phyloP scores from a whole-genome alignment of 169 alveolate species.

The Plasmodium gonderi region DNA sequence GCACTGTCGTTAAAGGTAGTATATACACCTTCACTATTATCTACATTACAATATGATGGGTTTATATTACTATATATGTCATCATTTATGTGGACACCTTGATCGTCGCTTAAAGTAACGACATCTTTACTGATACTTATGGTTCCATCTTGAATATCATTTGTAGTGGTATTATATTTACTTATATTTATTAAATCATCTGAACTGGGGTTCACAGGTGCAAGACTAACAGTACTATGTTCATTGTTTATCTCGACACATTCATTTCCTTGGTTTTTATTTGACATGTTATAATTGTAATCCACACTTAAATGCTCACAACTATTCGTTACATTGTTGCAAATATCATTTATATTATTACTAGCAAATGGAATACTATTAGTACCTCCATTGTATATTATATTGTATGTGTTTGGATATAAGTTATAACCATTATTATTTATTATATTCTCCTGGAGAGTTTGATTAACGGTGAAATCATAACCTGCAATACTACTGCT shows the following conservation, averaged over 20 bases:
- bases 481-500: not conserved
- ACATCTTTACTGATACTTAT: not conserved
- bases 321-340: not conserved
- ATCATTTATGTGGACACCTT: not conserved
- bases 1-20: not conserved
- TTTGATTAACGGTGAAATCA: not conserved
- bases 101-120: not conserved
- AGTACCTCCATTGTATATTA: not conserved
- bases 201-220: not conserved
- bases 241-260: not conserved
- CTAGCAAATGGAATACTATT: not conserved
- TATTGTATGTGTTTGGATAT: not conserved
- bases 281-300: not conserved
- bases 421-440: not conserved
- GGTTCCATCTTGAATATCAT: not conserved
- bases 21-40: not conserved
- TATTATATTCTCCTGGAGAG: not conserved
- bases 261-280: not conserved
- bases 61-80: not conserved
- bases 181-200: not conserved
- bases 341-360: slow-evolving; percentile 4
- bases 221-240: not conserved
- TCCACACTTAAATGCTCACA: not conserved
- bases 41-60: not conserved
- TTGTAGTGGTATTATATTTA: not conserved